Evolutionary conservation across 441 rosid species (phyloP).

Genomic region (Pelargonium myrrhifolium): DNA sequence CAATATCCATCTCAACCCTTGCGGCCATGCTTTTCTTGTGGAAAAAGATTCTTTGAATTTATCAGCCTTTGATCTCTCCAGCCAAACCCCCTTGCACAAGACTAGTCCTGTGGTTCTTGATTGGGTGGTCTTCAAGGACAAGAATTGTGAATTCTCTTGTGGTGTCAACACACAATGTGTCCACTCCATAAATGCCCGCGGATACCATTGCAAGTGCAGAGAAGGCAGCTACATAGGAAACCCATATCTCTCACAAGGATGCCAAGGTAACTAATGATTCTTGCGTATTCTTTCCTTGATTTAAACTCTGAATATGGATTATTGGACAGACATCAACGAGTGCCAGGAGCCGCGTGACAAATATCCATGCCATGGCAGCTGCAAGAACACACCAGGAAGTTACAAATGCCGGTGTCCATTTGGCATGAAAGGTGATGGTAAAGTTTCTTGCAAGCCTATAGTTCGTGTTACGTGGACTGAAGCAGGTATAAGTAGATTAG

Average conservation of each 20-base stretch:
- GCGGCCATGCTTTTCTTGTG: not conserved
- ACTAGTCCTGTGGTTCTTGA: conserved; percentile 2
- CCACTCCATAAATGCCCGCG: conserved; percentile 6
- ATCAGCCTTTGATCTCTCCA: not conserved
- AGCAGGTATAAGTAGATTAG: too few species aligned
- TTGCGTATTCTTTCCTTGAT: not conserved
- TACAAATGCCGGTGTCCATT: conserved; percentile 15
- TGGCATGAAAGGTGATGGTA: conserved; percentile 20
- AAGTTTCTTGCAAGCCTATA: conserved; percentile 5
- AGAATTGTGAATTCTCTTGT: conserved; percentile 2
- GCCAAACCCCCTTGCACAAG: not conserved
- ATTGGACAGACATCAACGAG: not conserved
- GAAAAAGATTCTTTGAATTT: conserved; percentile 3
- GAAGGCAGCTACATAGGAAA: conserved; percentile 10
- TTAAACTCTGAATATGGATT: not conserved
- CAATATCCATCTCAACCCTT: too few species aligned
- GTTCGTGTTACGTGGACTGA: too few species aligned
- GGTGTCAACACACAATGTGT: not conserved
- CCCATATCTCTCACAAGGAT: conserved; percentile 18
- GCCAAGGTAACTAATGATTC: conserved; percentile 5
- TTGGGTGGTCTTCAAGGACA: conserved; percentile 5
- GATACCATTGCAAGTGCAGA: conserved; percentile 18
- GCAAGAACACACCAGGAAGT: conserved; percentile 6
- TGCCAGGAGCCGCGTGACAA: not conserved
- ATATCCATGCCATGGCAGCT: conserved; percentile 4